These are phyloP conservation scores for Emydomyces testavorans DNA, from an alignment of 2,329 filamentous ascomycete species.

Conservation along the genomic window DNA sequence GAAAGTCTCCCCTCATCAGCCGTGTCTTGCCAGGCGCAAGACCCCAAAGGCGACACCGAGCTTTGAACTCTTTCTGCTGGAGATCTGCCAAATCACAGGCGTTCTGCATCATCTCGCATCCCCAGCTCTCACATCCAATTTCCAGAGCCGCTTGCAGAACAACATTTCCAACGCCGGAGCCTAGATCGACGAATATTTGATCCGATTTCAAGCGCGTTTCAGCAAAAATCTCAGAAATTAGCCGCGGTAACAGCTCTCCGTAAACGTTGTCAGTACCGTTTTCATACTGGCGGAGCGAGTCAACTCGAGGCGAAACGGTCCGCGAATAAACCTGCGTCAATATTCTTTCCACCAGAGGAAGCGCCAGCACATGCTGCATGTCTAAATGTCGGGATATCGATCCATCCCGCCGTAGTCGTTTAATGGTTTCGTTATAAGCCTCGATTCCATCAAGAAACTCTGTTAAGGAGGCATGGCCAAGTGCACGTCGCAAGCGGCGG, in stretches of 20 bases:
- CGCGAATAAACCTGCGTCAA: constrained; percentile 81
- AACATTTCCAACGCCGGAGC: constrained; percentile 92
- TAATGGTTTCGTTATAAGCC: constrained; percentile 65
- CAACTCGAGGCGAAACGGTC: constrained; percentile 79
- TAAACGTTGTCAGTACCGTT: constrained; percentile 91
- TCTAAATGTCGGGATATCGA: constrained; percentile 62
- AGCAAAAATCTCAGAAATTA: constrained; percentile 71
- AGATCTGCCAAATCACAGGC: constrained; percentile 69
- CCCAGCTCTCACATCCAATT: constrained; percentile 87
- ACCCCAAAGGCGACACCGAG: constrained; percentile 84
- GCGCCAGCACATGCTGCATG: constrained; percentile 54
- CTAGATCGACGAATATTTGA: constrained; percentile 85
- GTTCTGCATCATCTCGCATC: constrained; percentile 91
- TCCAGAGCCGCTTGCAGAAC: constrained; percentile 88
- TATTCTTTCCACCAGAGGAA: constrained; percentile 66
- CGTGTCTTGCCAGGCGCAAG: constrained; percentile 66
- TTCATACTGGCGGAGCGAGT: constrained; percentile 71
- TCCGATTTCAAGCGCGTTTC: constrained; percentile 66
- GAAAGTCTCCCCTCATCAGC: constrained; percentile 74
- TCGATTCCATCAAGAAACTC: constrained; percentile 63
- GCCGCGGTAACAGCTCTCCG: constrained; percentile 76
- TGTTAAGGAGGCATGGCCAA: constrained; percentile 53
- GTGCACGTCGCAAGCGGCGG: constrained; percentile 64
- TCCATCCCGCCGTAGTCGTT: constrained; percentile 54
- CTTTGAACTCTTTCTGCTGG: constrained; percentile 70